Evolutionary conservation across 2,329 filamentous ascomycete species (phyloP).

Genomic region (Xylaria digitata): DNA sequence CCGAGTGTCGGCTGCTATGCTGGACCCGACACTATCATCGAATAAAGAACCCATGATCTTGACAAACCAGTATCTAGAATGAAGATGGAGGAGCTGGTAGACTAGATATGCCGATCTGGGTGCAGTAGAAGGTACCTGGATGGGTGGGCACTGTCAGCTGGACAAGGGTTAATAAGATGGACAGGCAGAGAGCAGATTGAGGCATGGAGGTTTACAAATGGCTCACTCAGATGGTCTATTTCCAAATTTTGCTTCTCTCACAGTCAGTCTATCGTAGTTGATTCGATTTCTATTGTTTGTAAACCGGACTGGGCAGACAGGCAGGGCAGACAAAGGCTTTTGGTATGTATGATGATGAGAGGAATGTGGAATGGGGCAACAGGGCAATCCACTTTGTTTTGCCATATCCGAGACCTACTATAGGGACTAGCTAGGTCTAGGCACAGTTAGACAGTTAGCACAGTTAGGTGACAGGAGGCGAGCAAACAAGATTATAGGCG

Average conservation of each 20-base stretch:
- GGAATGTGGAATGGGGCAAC: slow-evolving; percentile 26
- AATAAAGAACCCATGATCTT: not conserved
- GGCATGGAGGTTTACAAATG: not conserved
- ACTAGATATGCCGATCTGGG: not conserved
- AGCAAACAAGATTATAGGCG: slow-evolving; percentile 7
- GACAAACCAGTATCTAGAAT: not conserved
- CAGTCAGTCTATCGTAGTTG: not conserved
- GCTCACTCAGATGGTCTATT: not conserved
- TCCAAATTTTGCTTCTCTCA: not conserved
- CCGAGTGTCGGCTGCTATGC: not conserved
- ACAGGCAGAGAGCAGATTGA: too few species aligned
- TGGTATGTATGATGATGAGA: slow-evolving; percentile 22
- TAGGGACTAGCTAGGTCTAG: too few species aligned
- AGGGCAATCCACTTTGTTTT: not conserved
- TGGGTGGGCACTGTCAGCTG: slow-evolving; percentile 1
- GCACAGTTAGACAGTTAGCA: too few species aligned
- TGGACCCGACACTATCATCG: not conserved
- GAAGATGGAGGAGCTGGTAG: not conserved
- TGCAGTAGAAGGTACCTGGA: too few species aligned
- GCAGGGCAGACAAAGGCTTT: slow-evolving; percentile 5
- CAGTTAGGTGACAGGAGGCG: too few species aligned
- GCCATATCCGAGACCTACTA: too few species aligned
- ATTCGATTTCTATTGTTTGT: too few species aligned
- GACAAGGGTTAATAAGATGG: not conserved
- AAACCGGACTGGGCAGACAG: slow-evolving; percentile 5